Conservation (phyloP, 2,329 filamentous ascomycete genomes). For the Microcyclosporella mali region DNA sequence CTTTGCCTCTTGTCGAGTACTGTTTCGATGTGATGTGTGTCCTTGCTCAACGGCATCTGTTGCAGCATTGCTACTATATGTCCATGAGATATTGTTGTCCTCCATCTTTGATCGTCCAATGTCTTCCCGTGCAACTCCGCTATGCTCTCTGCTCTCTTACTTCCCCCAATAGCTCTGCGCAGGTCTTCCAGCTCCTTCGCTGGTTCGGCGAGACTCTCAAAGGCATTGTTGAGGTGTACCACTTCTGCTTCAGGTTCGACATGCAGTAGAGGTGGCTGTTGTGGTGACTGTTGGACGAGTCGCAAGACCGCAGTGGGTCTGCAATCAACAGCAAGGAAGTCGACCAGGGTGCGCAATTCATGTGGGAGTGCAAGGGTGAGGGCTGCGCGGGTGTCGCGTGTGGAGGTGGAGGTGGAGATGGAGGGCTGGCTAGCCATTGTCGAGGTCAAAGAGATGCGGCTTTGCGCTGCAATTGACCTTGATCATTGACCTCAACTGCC, state of each 20-base stretch:
- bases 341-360: constrained; percentile 18
- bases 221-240: constrained; percentile 17
- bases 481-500: too few species aligned
- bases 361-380: too few species aligned
- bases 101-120: constrained; percentile 15
- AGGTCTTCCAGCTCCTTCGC: constrained; percentile 9
- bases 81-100: background rate
- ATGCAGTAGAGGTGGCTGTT: background rate
- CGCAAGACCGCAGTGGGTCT: constrained; percentile 16
- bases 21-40: too few species aligned
- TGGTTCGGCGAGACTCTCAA: constrained; percentile 2
- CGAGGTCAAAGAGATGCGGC: background rate
- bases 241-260: background rate
- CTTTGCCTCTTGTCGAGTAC: background rate
- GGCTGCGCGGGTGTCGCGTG: too few species aligned
- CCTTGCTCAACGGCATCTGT: too few species aligned
- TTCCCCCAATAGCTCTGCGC: constrained; percentile 1
- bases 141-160: too few species aligned
- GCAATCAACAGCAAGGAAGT: constrained; percentile 20
- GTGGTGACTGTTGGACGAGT: constrained; percentile 1
- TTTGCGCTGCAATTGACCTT: too few species aligned
- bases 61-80: too few species aligned
- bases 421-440: background rate
- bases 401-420: too few species aligned
- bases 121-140: constrained; percentile 7